Percentiles rank a stretch among this genome's conserved stretches.
Evolutionary conservation across 2,329 filamentous ascomycete species (phyloP).

Genomic region (Fusarium sp.): DNA sequence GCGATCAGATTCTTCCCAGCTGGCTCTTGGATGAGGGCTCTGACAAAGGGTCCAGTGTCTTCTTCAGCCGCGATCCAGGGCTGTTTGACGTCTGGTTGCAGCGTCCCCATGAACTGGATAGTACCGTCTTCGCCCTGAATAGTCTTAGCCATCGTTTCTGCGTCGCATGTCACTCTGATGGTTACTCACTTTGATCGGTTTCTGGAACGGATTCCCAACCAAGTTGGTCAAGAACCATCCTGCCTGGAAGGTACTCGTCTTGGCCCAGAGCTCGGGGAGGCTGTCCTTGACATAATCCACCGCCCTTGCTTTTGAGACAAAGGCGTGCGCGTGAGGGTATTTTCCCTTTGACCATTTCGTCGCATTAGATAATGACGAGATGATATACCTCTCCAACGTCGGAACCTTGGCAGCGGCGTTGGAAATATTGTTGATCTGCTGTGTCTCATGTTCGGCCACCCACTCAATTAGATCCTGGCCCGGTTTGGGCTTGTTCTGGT

Average conservation of each 20-base stretch:
- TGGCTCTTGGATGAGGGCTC: constrained; percentile 40
- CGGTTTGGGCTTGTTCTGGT: constrained; percentile 25
- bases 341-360: constrained; percentile 58
- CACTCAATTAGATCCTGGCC: constrained; percentile 37
- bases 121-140: constrained; percentile 35
- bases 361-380: constrained; percentile 56
- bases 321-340: constrained; percentile 59
- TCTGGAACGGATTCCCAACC: not conserved
- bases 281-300: constrained; percentile 46
- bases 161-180: accelerated
- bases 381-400: constrained; percentile 56
- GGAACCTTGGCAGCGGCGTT: constrained; percentile 53
- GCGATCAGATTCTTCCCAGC: constrained; percentile 43
- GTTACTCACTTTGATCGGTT: constrained; percentile 25
- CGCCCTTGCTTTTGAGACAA: constrained; percentile 58
- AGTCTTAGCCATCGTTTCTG: not conserved
- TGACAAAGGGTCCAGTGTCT: constrained; percentile 44
- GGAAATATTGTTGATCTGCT: constrained; percentile 55
- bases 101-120: constrained; percentile 34
- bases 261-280: constrained; percentile 40
- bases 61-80: constrained; percentile 47
- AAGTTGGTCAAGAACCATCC: constrained; percentile 41
- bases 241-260: constrained; percentile 41
- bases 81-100: constrained; percentile 36
- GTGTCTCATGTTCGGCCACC: constrained; percentile 51